Evolutionary conservation across 371 early-diverging fungal genomes (phyloP).

Genomic region (Mucor piriformis): DNA sequence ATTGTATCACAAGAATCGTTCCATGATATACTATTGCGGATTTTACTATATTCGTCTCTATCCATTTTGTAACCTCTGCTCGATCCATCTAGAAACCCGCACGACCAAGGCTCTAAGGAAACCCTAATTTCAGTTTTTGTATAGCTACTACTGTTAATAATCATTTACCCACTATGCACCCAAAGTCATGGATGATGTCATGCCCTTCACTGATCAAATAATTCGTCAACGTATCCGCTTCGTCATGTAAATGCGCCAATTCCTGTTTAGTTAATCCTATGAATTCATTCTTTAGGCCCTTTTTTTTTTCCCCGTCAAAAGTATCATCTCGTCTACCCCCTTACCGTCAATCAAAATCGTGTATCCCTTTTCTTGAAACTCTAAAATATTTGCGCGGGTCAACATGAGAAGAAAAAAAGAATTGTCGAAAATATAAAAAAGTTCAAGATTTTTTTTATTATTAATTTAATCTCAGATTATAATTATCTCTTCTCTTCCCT

Average conservation of each 20-base stretch:
- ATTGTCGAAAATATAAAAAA: too few species aligned
- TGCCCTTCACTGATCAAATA: conserved; percentile 45
- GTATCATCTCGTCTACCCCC: background rate
- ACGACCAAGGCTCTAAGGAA: conserved; percentile 49
- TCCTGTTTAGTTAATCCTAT: conserved; percentile 34
- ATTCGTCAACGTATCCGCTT: conserved; percentile 56
- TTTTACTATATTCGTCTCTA: conserved; percentile 22
- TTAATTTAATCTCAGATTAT: too few species aligned
- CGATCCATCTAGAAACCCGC: conserved; percentile 47
- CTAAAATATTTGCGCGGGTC: background rate
- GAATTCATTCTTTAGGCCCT: background rate
- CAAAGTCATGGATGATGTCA: conserved; percentile 51
- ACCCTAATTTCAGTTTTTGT: background rate
- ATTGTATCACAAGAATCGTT: background rate
- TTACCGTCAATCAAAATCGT: conserved; percentile 15
- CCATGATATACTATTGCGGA: conserved; percentile 33
- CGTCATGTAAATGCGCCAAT: conserved; percentile 37
- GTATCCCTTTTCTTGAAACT: conserved; percentile 15
- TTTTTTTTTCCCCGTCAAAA: background rate
- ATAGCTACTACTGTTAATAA: background rate
- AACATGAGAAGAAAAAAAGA: background rate
- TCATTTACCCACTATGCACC: conserved; percentile 53
- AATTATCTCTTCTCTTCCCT: too few species aligned
- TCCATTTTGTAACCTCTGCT: conserved; percentile 28
- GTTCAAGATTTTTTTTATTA: too few species aligned